phyloP scores from a whole-genome alignment of 805 yeast species.

The Dipodascopsis uninucleata region DNA sequence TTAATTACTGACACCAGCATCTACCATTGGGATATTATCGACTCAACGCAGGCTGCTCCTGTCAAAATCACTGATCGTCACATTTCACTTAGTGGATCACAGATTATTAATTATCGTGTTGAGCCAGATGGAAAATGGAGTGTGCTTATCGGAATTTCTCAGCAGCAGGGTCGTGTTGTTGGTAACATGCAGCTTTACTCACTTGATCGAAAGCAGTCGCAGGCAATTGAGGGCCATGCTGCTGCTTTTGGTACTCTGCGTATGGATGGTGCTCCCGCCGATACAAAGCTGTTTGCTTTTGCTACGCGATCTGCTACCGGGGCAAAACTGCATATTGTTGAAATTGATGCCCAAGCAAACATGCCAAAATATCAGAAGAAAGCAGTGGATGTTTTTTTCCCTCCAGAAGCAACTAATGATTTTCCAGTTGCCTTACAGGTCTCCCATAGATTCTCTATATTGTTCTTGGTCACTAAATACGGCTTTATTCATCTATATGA shows the following conservation, averaged over 20 bases:
- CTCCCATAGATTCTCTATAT: conserved; percentile 78
- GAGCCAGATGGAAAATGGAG: conserved; percentile 84
- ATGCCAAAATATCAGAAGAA: conserved; percentile 85
- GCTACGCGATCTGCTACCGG: conserved; percentile 85
- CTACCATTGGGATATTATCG: conserved; percentile 79
- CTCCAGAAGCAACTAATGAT: conserved; percentile 92
- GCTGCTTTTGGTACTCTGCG: conserved; percentile 78
- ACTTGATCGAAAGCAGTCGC: conserved; percentile 85
- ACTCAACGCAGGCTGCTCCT: conserved; percentile 77
- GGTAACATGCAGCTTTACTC: conserved; percentile 95
- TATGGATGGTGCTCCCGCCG: conserved; percentile 65
- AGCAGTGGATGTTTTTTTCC: conserved; percentile 89
- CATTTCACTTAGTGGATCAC: conserved; percentile 60
- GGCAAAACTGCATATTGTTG: conserved; percentile 85
- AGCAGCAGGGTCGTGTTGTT: conserved; percentile 87
- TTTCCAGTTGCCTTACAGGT: conserved; percentile 93
- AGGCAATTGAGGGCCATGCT: conserved; percentile 97
- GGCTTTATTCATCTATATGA: conserved; percentile 97
- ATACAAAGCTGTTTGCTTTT: conserved; percentile 85
- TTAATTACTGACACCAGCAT: conserved; percentile 74
- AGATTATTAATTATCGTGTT: conserved; percentile 84
- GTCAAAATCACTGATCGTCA: conserved; percentile 77
- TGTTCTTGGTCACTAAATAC: conserved; percentile 86
- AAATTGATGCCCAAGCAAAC: conserved; percentile 87
- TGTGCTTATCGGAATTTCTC: conserved; percentile 91